Evolutionary conservation across 2,329 filamentous ascomycete species (phyloP).

Genomic region (Dothistroma septosporum): DNA sequence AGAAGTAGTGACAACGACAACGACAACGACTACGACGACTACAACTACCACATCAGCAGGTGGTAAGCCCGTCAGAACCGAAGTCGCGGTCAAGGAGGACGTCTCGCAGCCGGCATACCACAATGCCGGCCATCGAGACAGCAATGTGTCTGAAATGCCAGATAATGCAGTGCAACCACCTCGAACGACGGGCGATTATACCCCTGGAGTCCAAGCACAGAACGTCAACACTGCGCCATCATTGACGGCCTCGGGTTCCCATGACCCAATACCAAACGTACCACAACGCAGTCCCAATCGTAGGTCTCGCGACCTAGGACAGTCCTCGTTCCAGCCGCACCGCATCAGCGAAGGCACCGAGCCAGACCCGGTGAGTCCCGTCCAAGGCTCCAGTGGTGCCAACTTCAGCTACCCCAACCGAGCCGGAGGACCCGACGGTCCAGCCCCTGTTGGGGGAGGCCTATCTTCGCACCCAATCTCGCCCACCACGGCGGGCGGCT

Average conservation of each 20-base stretch:
- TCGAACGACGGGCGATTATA: neutral
- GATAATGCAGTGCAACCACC: slow-evolving; percentile 16
- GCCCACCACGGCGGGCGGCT: neutral
- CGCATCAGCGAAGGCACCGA: slow-evolving; percentile 4
- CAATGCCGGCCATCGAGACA: slow-evolving; percentile 8
- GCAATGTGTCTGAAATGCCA: slow-evolving; percentile 24
- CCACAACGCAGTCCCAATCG: slow-evolving; percentile 11
- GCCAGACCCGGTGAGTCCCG: slow-evolving; percentile 6
- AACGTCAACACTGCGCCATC: neutral
- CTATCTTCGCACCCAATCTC: neutral
- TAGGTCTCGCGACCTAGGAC: slow-evolving; percentile 5
- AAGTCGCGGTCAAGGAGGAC: slow-evolving; percentile 3
- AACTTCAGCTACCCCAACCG: slow-evolving; percentile 13
- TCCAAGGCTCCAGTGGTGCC: slow-evolving; percentile 4
- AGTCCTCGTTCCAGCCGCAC: neutral
- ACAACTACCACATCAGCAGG: slow-evolving; percentile 26
- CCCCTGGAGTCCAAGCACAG: neutral
- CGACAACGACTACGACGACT: slow-evolving; percentile 33
- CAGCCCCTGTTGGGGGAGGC: neutral
- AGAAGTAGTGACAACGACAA: slow-evolving; percentile 29
- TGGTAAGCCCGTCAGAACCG: slow-evolving; percentile 21
- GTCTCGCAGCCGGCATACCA: neutral
- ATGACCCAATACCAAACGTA: slow-evolving; percentile 1
- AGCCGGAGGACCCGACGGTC: neutral
- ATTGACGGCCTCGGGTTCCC: neutral